Conservation (phyloP, 495 filamentous ascomycete species). For the Chaetomidium leptoderma region DNA sequence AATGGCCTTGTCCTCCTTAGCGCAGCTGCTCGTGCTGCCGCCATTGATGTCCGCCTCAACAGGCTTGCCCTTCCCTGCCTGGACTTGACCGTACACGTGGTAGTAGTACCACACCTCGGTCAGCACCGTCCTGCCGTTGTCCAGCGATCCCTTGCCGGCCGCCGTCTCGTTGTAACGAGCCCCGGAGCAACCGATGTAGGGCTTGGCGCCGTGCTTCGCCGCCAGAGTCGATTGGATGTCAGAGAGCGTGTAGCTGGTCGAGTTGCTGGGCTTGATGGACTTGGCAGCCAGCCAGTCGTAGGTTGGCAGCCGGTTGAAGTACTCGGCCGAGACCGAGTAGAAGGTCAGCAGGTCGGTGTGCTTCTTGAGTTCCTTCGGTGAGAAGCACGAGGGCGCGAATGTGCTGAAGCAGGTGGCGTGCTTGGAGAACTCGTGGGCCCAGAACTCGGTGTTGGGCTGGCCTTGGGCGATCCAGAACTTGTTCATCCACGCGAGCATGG, state of each 20-base stretch:
- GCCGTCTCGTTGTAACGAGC: constrained; percentile 42
- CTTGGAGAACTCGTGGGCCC: constrained; percentile 55
- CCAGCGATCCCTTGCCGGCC: constrained; percentile 39
- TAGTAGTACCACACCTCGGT: constrained; percentile 52
- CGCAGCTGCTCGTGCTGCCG: constrained; percentile 38
- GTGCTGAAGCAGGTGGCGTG: constrained; percentile 53
- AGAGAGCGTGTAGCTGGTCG: constrained; percentile 37
- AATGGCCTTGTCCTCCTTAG: constrained; percentile 38
- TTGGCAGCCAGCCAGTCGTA: constrained; percentile 40
- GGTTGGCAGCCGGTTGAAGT: constrained; percentile 43
- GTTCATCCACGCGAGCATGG: constrained; percentile 48
- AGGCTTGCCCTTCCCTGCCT: constrained; percentile 37
- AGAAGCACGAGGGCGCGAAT: constrained; percentile 50
- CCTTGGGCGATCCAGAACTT: constrained; percentile 46
- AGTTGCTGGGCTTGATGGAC: constrained; percentile 35
- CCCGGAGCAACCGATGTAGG: constrained; percentile 48
- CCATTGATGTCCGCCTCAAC: constrained; percentile 37
- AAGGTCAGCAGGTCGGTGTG: constrained; percentile 49
- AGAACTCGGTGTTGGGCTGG: constrained; percentile 43
- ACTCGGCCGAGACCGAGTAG: constrained; percentile 40
- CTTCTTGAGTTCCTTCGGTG: constrained; percentile 32
- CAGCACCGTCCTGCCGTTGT: constrained; percentile 44
- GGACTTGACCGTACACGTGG: constrained; percentile 44
- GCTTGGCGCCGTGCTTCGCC: constrained; percentile 34
- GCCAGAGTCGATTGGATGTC: constrained; percentile 39